Evolutionary conservation across 164 flowering plant genomes (phyloP), one percentile per base, ranked within the genome.

Genomic region (Stephania yunnanensis): DNA sequence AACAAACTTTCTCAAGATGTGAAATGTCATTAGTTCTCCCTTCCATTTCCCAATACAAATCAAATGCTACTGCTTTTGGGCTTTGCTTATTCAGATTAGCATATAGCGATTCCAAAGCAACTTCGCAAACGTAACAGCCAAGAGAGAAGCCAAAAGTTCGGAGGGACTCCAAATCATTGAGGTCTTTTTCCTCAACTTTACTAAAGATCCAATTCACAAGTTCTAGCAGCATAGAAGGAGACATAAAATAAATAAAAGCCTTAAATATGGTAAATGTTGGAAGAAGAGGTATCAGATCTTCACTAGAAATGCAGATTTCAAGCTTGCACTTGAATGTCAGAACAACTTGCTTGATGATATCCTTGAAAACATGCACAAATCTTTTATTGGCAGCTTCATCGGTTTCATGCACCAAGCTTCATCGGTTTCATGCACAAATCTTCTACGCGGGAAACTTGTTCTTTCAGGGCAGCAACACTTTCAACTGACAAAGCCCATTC

Each of bases 191-290:
- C 36, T 86, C 81, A 71, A 87, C 77, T 79, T 78, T 82, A 78
- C 72, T 73, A 12, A 93, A 82, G 71, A 90, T 82, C 90, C 89
- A 90, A 71, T 84, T 53, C 25, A 80, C 95, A 75, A 92, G 82
- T 73, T 85, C 86, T 78, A 93, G 88, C 81, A 95, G 85, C 80
- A 87, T 84, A 80, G 83, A 87, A 52, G 98, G 98, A 68, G 90
- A 76, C 50, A 93, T 84, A 78, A 81, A 91, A n/a, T 64, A 81
- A 80, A 82, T 77, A 74, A 89, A 77, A 67, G 78, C 61, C 75
- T 79, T 82, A 25, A 92, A 58, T 69, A 87, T 78, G 78, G 79
- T 78, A 66, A 83, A 86, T 55, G 78, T 73, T 71, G 89, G 89
- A 48, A 88, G 75, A 66, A 91, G 79, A 48, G 84, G 82, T 46